phyloP scores from a whole-genome alignment of 345 rosid species.

The Euphorbia tirucalli region DNA sequence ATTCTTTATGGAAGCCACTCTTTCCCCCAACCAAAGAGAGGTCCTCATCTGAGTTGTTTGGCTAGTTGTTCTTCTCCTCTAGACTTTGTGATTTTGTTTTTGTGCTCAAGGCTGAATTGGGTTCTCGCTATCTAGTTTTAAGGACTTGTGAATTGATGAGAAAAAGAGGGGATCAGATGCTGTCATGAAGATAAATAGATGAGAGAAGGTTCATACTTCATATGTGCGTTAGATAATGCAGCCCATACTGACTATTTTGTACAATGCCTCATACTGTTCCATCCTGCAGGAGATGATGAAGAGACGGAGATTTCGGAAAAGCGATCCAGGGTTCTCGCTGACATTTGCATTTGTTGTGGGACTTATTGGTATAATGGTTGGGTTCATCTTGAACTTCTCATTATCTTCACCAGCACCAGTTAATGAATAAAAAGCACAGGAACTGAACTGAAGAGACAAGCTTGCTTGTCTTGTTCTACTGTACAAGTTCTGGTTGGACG shows the following conservation, averaged over 20 bases:
- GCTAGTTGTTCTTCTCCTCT: too few species aligned
- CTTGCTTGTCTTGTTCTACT: conserved; percentile 13
- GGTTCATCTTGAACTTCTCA: conserved; percentile 67
- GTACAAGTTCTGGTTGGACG: conserved; percentile 33
- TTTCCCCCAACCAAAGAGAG: not conserved
- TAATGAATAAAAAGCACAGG: conserved; percentile 16
- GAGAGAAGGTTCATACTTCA: not conserved
- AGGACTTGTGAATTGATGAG: not conserved
- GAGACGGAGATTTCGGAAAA: conserved; percentile 59
- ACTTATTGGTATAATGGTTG: conserved; percentile 70
- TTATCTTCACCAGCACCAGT: conserved; percentile 53
- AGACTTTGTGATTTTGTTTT: too few species aligned
- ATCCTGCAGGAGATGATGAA: conserved; percentile 61
- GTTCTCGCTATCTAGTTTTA: not conserved
- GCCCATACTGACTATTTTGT: not conserved
- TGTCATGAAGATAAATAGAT: not conserved
- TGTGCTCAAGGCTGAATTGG: too few species aligned
- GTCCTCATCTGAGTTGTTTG: too few species aligned
- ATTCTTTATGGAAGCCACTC: not conserved
- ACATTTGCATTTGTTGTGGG: conserved; percentile 74
- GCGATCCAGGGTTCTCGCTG: conserved; percentile 55
- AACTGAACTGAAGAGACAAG: conserved; percentile 2
- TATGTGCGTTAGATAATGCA: not conserved
- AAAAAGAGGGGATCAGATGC: not conserved
- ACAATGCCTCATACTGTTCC: not conserved